phyloP scores from a whole-genome alignment of 257 asterid species.

The Dorcoceras hygrometricum region DNA sequence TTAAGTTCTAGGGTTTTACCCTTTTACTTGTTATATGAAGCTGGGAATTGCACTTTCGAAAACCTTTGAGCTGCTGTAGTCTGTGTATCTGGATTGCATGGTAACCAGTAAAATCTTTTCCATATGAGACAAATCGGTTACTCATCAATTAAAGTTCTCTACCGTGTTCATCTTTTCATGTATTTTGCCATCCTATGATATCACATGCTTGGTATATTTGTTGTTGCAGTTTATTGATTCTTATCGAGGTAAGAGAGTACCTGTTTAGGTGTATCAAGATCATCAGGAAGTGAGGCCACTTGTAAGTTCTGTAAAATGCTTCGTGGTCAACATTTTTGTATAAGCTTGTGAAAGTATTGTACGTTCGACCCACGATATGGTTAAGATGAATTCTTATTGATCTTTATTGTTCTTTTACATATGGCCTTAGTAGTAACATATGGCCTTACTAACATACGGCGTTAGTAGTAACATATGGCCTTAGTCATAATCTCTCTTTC shows the following conservation, averaged over 20 bases:
- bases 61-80: background rate
- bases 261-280: conserved; percentile 38
- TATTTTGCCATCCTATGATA: background rate
- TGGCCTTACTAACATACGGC: too few relatives aligned
- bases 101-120: background rate
- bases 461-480: too few relatives aligned
- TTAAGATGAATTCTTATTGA: conserved; percentile 16
- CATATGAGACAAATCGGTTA: background rate
- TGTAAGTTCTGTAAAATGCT: conserved; percentile 39
- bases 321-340: conserved; percentile 21
- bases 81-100: background rate
- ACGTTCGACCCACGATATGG: conserved; percentile 22
- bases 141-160: background rate
- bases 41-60: conserved; percentile 7
- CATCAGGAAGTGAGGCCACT: conserved; percentile 19
- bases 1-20: conserved; percentile 1
- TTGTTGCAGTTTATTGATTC: conserved; percentile 73
- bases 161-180: background rate
- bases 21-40: background rate
- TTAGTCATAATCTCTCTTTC: too few relatives aligned
- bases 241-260: conserved; percentile 77
- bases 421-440: too few relatives aligned
- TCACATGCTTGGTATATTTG: background rate
- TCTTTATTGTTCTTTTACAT: too few relatives aligned
- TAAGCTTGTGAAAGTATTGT: conserved; percentile 20